phyloP scores from a whole-genome alignment of 2,329 filamentous ascomycete genomes.

The Didymella pinodella region DNA sequence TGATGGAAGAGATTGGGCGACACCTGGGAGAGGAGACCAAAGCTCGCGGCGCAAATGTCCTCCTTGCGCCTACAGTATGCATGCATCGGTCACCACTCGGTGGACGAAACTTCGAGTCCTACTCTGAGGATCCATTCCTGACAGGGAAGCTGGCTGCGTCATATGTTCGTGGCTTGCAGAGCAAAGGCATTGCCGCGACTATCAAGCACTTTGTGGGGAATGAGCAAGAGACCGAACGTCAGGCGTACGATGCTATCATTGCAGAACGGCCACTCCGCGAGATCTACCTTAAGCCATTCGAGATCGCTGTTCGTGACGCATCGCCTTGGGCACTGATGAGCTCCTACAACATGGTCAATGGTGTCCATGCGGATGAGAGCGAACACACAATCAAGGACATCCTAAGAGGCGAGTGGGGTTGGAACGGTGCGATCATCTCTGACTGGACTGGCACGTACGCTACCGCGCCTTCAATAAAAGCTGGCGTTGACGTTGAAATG shows the following conservation, averaged over 20 bases:
- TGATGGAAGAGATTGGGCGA: constrained; percentile 73
- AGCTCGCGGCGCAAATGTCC: constrained; percentile 75
- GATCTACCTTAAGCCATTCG: constrained; percentile 77
- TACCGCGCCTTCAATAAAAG: constrained; percentile 49
- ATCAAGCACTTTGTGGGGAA: constrained; percentile 83
- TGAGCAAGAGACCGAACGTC: constrained; percentile 73
- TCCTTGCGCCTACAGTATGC: constrained; percentile 80
- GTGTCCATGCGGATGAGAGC: constrained; percentile 56
- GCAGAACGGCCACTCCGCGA: constrained; percentile 72
- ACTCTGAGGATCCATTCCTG: constrained; percentile 81
- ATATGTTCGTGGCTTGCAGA: constrained; percentile 76
- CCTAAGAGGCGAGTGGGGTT: constrained; percentile 52
- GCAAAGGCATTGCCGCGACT: constrained; percentile 76
- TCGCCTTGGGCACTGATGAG: constrained; percentile 74
- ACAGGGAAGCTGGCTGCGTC: constrained; percentile 76
- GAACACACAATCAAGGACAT: constrained; percentile 54
- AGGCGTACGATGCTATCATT: constrained; percentile 70
- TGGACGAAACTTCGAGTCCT: constrained; percentile 87
- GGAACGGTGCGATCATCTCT: constrained; percentile 55
- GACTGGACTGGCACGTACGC: constrained; percentile 54
- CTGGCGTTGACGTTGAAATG: constrained; percentile 54
- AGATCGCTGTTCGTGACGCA: constrained; percentile 73
- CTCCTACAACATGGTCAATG: constrained; percentile 73
- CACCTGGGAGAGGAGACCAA: constrained; percentile 76
- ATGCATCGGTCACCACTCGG: constrained; percentile 83